Evolutionary conservation across 345 rosid genomes (phyloP), one percentile per base, ranked within the genome.

Genomic region (Eucalyptus sp.): DNA sequence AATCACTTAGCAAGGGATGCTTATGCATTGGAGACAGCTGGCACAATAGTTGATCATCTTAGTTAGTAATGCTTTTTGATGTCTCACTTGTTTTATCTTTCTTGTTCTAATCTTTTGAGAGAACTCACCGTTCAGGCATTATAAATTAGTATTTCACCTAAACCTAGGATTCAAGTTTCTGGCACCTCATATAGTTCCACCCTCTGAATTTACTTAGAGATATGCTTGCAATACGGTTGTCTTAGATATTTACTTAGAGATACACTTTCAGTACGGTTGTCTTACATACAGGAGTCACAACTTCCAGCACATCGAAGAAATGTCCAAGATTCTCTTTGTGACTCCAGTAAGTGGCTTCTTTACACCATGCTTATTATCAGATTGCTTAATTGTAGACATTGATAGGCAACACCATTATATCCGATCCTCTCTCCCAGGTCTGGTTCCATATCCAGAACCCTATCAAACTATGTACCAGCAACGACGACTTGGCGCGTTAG

Each of bases 401-500:
- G 80, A 43, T 58, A 80, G 37, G 71, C 84, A 88, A 88, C 31
- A 50, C 84, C 62, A 44, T 84, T 81, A 87, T 71, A 18, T 83
- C 44, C 24, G 41, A 56, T 90, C 91, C 86, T 31, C 83, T 86
- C 80, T 91, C 89, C 89, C 90, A 97, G 99, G 98, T 89, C 95
- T 98, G 98, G 93, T 93, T 92, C 99, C 99, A 31, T 98, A 98
- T 92, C 93, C 98, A 56, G 99, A 98, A 93, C 99, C 99, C 86
- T 97, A 97, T 91, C 99, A 98, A 92, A 96, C 93, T 89, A 93
- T 95, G 96, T 98, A 92, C 93, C 99, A 98, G 96, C 93, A 94
- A 91, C 96, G 97, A 76, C 95, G 99, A 88, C 95, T 98, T 90
- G 99, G 99, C 87, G 97, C 99, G 29, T 91, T 98, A 89, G 98